Evolutionary conservation across 305 asterid genomes (phyloP).

Genomic region (Fraxinus dipetala): DNA sequence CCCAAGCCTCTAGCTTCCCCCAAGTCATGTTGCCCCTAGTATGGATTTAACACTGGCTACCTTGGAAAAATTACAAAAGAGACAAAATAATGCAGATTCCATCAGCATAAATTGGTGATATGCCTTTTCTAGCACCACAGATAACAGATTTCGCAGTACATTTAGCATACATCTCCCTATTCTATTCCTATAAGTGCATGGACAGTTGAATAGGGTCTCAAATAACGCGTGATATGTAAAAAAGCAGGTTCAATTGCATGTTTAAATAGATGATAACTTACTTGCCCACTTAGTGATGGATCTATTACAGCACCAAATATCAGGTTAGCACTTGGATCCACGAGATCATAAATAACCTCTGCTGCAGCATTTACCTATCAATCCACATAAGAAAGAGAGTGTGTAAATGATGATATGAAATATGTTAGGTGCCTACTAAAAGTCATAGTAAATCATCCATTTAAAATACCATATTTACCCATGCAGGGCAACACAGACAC

Average conservation of each 20-base stretch:
- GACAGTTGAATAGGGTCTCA: not conserved
- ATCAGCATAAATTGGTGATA: not conserved
- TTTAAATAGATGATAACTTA: slow-evolving; percentile 36
- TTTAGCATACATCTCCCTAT: not conserved
- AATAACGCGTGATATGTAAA: not conserved
- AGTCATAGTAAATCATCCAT: not conserved
- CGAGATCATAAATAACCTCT: slow-evolving; percentile 97
- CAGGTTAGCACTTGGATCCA: slow-evolving; percentile 94
- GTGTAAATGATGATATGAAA: not conserved
- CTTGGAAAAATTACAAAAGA: not conserved
- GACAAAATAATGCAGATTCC: not conserved
- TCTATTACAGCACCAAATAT: slow-evolving; percentile 96
- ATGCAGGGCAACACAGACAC: not conserved
- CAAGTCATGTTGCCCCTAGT: not conserved
- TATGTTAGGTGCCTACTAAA: not conserved
- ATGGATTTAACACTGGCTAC: not conserved
- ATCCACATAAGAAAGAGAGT: slow-evolving; percentile 6
- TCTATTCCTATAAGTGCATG: not conserved
- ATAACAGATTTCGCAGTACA: not conserved
- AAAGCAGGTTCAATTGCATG: not conserved
- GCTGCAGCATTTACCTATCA: slow-evolving; percentile 93
- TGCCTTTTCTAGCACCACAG: not conserved
- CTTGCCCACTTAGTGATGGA: slow-evolving; percentile 89
- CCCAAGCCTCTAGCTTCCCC: not conserved
- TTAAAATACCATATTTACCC: not conserved